Base-by-base conservation (phyloP, 2,329 filamentous ascomycete species). In the Diaporthe ilicicola region DNA sequence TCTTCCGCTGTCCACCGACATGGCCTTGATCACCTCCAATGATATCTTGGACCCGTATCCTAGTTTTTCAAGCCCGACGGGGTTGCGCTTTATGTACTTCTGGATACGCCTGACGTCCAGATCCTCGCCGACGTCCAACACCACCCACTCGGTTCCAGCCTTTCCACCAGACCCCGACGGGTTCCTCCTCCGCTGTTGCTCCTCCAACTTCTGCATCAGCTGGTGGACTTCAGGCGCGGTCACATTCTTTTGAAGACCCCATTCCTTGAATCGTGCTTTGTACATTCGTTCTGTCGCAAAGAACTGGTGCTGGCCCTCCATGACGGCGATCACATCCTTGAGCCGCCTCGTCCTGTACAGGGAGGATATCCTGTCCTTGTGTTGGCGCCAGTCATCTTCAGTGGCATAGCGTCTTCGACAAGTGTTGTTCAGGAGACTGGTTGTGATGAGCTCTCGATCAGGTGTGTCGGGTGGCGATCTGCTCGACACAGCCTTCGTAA, bases 271-370 rank as follows among this genome's bases (percentile, higher is more conserved):
- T 17, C 79, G 75, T 1, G 76, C 78, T 64, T 79, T 78, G 75
- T 79, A 81, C 79, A 81, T 81, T 9, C 78, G 76, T 27, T 75
- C 73, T 70, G 77, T 79, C 6, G 78, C 78, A 19, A 71, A 69
- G 59, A 79, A 78, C 34, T 56, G 34, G 53, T 77, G 64, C 8
- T 77, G 69, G 6, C 64, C 15, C 3, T 74, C 73, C 78, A 80
- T 80, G 37, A 75, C 72, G 9, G 72, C 54, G 71, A 77, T 77
- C 2, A 79, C 76, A 37, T 79, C 74, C 42, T 74, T 72, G 10
- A 80, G 75, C n/a, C 74, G 74, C 67, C 74, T 73, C 10, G 73
- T 75, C 27, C 75, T 73, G 67, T 80, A 80, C 32, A 80, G 70
- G 22, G 74, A 71, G 0, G 76, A 76, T 72, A 80, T 79, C 17